Evolutionary conservation across 1,284 basidiomycete species (phyloP).

Genomic region (Apiotrichum siamense): DNA sequence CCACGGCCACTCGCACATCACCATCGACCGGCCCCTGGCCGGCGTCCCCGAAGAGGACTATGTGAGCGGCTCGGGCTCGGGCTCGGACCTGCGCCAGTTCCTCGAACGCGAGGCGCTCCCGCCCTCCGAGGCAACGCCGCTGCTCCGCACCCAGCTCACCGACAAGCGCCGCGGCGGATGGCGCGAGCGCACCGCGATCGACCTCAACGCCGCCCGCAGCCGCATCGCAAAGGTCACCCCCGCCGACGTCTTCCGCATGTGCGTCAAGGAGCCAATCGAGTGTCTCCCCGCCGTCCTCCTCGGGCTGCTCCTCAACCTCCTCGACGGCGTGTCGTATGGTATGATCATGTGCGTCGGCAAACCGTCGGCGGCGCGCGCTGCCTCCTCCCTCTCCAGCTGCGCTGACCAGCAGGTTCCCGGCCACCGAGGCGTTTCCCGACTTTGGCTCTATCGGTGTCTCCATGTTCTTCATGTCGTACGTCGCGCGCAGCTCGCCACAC

Average conservation of each 20-base stretch:
- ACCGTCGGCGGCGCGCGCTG: too few relatives aligned
- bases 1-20: constrained; percentile 2
- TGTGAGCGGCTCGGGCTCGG: constrained; percentile 5
- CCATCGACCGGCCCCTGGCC: neutral
- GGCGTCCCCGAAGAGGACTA: constrained; percentile 15
- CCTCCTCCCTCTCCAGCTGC: too few relatives aligned
- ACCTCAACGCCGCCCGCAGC: constrained; percentile 9
- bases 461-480: constrained; percentile 80
- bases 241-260: constrained; percentile 33
- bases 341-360: constrained; percentile 69
- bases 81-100: constrained; percentile 11
- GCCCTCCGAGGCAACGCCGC: constrained; percentile 11
- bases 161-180: constrained; percentile 13
- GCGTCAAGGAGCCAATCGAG: constrained; percentile 49
- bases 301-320: constrained; percentile 79
- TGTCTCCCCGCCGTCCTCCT: constrained; percentile 77
- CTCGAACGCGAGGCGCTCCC: constrained; percentile 7
- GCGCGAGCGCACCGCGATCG: constrained; percentile 8
- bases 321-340: constrained; percentile 74
- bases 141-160: constrained; percentile 5
- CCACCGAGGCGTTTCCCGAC: constrained; percentile 67
- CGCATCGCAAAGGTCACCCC: constrained; percentile 32
- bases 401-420: constrained; percentile 63
- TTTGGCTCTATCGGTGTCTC: constrained; percentile 88
- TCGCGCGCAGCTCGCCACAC: neutral